Evolutionary conservation across 371 early-diverging fungal genomes (phyloP).

Genomic region (Rhizopus sp.): DNA sequence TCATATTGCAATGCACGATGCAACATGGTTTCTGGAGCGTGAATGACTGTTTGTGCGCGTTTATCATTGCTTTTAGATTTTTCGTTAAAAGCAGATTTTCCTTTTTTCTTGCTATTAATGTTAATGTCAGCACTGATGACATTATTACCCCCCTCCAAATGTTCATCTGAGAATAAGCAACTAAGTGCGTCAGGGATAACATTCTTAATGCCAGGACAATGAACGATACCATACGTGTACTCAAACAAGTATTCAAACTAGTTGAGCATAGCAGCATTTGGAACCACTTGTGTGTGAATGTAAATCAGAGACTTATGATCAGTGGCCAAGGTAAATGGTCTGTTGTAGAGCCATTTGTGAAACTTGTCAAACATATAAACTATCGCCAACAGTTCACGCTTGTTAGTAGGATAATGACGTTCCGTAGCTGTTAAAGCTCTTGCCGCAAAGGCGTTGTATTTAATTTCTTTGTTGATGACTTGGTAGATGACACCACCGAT

Average conservation of each 20-base stretch:
- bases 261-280: not conserved
- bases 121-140: not conserved
- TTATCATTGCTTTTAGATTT: not conserved
- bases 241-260: slow-evolving; percentile 5
- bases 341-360: slow-evolving; percentile 2
- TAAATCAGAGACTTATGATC: slow-evolving; percentile 5
- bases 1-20: slow-evolving; percentile 3
- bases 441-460: slow-evolving; percentile 24
- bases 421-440: slow-evolving; percentile 11
- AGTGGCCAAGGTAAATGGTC: not conserved
- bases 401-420: not conserved
- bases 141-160: not conserved
- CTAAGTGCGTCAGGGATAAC: slow-evolving; percentile 6
- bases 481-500: slow-evolving; percentile 38
- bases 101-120: not conserved
- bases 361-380: not conserved
- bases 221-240: not conserved
- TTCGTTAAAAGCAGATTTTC: not conserved
- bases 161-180: not conserved
- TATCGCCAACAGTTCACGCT: slow-evolving; percentile 1
- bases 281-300: not conserved
- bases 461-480: slow-evolving; percentile 10
- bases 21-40: not conserved
- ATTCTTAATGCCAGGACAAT: slow-evolving; percentile 1
- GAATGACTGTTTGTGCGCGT: not conserved